Evolutionary conservation across 2,329 filamentous ascomycete genomes (phyloP), one percentile per base, ranked within the genome.

Genomic region (Aspergillus novoparasiticus): DNA sequence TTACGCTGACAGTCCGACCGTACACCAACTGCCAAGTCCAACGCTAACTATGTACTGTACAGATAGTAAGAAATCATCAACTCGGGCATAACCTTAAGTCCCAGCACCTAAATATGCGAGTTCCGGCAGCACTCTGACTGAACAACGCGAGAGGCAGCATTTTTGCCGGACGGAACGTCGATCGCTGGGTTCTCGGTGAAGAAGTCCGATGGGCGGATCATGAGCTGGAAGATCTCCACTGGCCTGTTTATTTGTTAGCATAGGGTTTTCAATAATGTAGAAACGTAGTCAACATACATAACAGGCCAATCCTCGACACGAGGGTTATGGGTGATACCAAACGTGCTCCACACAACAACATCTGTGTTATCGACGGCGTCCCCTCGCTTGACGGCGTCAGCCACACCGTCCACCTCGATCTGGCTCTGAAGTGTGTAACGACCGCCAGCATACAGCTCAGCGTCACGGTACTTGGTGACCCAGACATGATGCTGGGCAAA

Each of bases 401-500:
- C 69, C 6, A 77, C 73, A 36, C 74, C 73, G 19, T 75, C 70
- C 8, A 75, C 69, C 43, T 82, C 77, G 46, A 79, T 71, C 21
- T 81, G 76, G 54, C 77, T 78, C 69, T 87, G 85, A 62, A 86
- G 81, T 0, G 85, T 86, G 67, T 85, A 85, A 41, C 81, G 80
- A 0, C 85, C 84, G n/a, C 81, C 83, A 0, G 84, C 81, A 64
- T 82, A 86, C 2, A 85, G 72, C 68, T 86, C 84, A 3, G 75
- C 77, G 30, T 86, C 84, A 3, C 74, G 76, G 68, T 86, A 82
- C 41, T 80, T 79, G 0, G 84, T 86, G 5, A 86, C 81, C 77
- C 85, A 87, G 54, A 86, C 78, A 30, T 85, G 82, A 66, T 85
- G 84, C 62, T 85, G 82, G 1, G 81, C 83, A 69, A 86, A 86